Evolutionary conservation across 1,284 basidiomycete genomes (phyloP).

Genomic region (Trametes versicolor): DNA sequence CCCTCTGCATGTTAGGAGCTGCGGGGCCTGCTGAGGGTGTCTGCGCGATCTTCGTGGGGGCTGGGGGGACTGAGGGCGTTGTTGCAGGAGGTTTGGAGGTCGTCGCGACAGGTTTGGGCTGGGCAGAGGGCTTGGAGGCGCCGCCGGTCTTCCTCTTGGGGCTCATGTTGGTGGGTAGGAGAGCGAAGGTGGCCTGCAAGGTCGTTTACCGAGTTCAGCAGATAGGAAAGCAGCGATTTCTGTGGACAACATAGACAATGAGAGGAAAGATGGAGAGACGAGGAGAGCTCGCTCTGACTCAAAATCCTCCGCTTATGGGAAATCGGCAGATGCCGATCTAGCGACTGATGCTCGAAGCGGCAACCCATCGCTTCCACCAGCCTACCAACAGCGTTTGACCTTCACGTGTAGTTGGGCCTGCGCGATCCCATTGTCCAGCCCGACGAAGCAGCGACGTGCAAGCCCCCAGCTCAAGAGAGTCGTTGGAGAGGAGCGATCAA

Average conservation of each 20-base stretch:
- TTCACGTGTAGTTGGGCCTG: background rate
- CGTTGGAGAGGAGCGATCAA: no score
- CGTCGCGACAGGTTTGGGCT: slow-evolving; percentile 18
- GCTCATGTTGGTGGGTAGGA: slow-evolving; percentile 32
- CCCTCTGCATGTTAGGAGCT: slow-evolving; percentile 23
- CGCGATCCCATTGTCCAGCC: background rate
- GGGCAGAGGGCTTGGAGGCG: slow-evolving; percentile 33
- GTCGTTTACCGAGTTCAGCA: slow-evolving; percentile 30
- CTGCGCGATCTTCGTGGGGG: slow-evolving; percentile 17
- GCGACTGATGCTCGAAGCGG: slow-evolving; percentile 19
- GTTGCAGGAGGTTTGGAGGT: slow-evolving; percentile 5
- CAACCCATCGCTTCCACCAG: slow-evolving; percentile 6
- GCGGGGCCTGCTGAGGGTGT: slow-evolving; percentile 21
- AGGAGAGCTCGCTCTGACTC: slow-evolving; percentile 19
- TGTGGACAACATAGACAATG: slow-evolving; percentile 35
- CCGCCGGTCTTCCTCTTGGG: slow-evolving; percentile 29
- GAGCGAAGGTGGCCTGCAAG: slow-evolving; percentile 26
- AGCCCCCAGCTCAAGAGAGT: no score
- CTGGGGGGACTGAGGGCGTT: background rate
- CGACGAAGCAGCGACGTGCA: background rate
- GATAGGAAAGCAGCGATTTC: slow-evolving; percentile 32
- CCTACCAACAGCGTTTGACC: background rate
- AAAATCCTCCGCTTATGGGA: slow-evolving; percentile 32
- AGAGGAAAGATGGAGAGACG: slow-evolving; percentile 18
- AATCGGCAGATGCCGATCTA: slow-evolving; percentile 30